These are phyloP conservation scores for Xylaria flabelliformis DNA, from an alignment of 495 filamentous ascomycete species.

Conservation along the genomic window DNA sequence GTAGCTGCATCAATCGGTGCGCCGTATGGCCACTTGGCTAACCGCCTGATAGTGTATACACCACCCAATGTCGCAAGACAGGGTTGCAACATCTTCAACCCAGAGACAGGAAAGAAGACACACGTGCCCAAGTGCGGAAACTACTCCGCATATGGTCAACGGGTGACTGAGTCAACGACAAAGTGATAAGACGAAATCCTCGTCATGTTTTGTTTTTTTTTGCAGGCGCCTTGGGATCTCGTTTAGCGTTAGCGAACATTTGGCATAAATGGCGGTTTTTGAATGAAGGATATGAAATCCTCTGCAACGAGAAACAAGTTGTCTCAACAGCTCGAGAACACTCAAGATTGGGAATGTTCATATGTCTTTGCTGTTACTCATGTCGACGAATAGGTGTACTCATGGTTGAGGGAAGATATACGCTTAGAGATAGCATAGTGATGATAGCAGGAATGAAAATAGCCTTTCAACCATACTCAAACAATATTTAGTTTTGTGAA, in stretches of 20 bases:
- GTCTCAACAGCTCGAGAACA: not conserved
- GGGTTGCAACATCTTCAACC: slow-evolving; percentile 77
- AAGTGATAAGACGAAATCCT: slow-evolving; percentile 3
- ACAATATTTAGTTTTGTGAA: slow-evolving; percentile 2
- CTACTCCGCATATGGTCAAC: slow-evolving; percentile 63
- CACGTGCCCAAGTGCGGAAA: slow-evolving; percentile 72
- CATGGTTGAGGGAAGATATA: not conserved
- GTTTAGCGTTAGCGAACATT: slow-evolving; percentile 13
- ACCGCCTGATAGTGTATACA: slow-evolving; percentile 70
- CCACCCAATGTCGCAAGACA: slow-evolving; percentile 82
- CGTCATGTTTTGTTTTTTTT: slow-evolving; percentile 6
- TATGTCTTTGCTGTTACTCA: not conserved
- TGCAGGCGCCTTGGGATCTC: not conserved
- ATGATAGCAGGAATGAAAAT: not conserved
- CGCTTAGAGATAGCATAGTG: not conserved
- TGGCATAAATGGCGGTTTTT: not conserved
- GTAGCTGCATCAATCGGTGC: slow-evolving; percentile 14
- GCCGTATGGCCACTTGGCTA: slow-evolving; percentile 35
- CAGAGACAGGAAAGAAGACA: slow-evolving; percentile 71
- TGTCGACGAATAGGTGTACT: not conserved
- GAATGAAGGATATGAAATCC: not conserved
- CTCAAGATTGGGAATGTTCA: not conserved
- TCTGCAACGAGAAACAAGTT: not conserved
- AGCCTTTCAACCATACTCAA: not conserved
- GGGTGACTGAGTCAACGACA: slow-evolving; percentile 31